A percentile compares a stretch with the other conserved stretches of the same genome.
Conservation (phyloP, 139 green algal species). For the Trebouxia sp. region DNA sequence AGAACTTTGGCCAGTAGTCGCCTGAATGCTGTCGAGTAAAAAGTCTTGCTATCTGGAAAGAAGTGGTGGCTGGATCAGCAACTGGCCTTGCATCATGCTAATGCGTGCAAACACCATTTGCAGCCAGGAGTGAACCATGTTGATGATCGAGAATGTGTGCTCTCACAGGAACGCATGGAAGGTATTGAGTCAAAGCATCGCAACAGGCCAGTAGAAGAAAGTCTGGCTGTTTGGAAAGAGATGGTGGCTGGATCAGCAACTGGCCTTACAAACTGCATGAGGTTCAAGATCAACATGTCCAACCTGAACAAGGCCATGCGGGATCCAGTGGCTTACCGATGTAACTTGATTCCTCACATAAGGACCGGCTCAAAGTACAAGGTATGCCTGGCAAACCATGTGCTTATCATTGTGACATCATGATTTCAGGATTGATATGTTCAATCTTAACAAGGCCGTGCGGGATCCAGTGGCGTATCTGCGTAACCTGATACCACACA, state of each 20-base stretch:
- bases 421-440: conserved; percentile 93
- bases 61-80: too few relatives aligned
- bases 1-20: too few relatives aligned
- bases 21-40: too few relatives aligned
- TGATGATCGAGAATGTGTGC: too few relatives aligned
- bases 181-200: conserved; percentile 76
- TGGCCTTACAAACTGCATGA: conserved; percentile 80
- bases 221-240: conserved; percentile 82
- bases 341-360: conserved; percentile 91
- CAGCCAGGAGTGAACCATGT: too few relatives aligned
- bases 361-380: conserved; percentile 91
- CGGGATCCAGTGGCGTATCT: conserved; percentile 94
- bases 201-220: conserved; percentile 78
- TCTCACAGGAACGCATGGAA: conserved; percentile 78
- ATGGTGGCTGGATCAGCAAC: conserved; percentile 85
- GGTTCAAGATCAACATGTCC: conserved; percentile 95
- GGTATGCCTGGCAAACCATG: conserved; percentile 49
- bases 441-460: conserved; percentile 68
- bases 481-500: conserved; percentile 92
- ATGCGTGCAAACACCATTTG: too few relatives aligned
- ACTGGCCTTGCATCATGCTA: too few relatives aligned
- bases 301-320: conserved; percentile 74
- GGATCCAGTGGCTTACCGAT: conserved; percentile 95
- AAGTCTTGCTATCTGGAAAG: too few relatives aligned
- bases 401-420: too few relatives aligned